Evolutionary conservation across 2,329 filamentous ascomycete genomes (phyloP), one percentile per base, ranked within the genome.

Genomic region (Talaromyces funiculosus): DNA sequence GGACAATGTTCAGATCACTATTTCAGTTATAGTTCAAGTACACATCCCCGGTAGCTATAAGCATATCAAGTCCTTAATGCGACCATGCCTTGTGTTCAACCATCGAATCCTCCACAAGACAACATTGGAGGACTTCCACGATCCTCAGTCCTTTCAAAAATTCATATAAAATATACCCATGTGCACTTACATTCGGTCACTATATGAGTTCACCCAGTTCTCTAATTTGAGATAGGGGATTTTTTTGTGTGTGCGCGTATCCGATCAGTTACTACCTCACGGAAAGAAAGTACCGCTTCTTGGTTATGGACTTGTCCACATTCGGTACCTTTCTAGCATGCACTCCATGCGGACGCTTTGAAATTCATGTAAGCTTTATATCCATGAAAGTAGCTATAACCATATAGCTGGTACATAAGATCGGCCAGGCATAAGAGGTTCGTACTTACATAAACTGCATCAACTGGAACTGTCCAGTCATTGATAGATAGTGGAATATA

Each of bases 401-500:
- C 6, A 51, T 31, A n/a, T 33, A 29, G 47, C 26, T 2, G 4
- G 29, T 18, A 22, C 35, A 33, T 7, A 49, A 49, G 18, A 31
- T n/a, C n/a, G 7, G 26, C 14, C 26, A 33, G 35, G 18, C 10
- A 14, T 51, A 8, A 29, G n/a, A 22, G 4, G 20, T 20, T 1
- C 9, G 1, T 16, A 61, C 59, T 61, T 42, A 61, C 59, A 42
- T 61, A 61, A 33, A 61, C 59, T n/a, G 59, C 59, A 14, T 61
- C 59, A 18, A 61, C 59, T 12, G 59, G 59, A 12, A 61, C 59
- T 16, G 59, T 61, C 59, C 59, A 61, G 45, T 61, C 59, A 37
- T 61, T 61, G 53, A 61, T 61, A 22, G 59, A 61, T 2, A 61
- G 33, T 6, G 59, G 59, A 20, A 61, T 61, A 43, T 61, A 61